These are phyloP conservation scores for Volvox africanus DNA, from an alignment of 139 green algal genomes.

Conservation along the genomic window DNA sequence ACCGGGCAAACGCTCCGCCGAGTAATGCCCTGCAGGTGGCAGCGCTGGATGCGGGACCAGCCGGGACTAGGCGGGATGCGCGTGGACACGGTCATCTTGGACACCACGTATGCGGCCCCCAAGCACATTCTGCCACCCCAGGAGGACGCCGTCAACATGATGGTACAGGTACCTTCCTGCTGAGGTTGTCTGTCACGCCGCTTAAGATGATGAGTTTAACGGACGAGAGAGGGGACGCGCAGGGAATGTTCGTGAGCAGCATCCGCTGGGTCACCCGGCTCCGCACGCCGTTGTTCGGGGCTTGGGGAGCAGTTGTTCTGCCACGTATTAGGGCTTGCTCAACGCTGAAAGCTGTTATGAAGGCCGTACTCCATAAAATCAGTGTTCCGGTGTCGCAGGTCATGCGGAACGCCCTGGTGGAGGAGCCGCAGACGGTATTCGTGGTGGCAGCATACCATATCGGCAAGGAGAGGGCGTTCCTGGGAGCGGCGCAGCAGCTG, in stretches of 20 bases:
- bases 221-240: too few species aligned
- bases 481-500: constrained; percentile 72
- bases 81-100: constrained; percentile 78
- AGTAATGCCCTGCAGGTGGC: constrained; percentile 60
- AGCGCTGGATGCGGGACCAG: constrained; percentile 62
- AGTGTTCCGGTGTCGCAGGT: neutral
- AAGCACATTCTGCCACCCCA: constrained; percentile 73
- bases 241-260: too few species aligned
- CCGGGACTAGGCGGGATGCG: constrained; percentile 53
- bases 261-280: too few species aligned
- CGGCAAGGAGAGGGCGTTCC: constrained; percentile 83
- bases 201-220: too few species aligned
- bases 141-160: constrained; percentile 51
- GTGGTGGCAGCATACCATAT: constrained; percentile 82
- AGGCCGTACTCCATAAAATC: too few species aligned
- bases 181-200: too few species aligned
- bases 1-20: too few species aligned
- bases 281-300: too few species aligned
- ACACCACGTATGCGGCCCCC: constrained; percentile 84
- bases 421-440: constrained; percentile 70
- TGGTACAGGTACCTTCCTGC: constrained; percentile 41
- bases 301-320: too few species aligned
- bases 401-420: constrained; percentile 50
- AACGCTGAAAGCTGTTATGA: neutral
- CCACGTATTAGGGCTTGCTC: too few species aligned